Base-by-base conservation (phyloP, 2,329 filamentous ascomycete species). In the Penicillium capsulatum region DNA sequence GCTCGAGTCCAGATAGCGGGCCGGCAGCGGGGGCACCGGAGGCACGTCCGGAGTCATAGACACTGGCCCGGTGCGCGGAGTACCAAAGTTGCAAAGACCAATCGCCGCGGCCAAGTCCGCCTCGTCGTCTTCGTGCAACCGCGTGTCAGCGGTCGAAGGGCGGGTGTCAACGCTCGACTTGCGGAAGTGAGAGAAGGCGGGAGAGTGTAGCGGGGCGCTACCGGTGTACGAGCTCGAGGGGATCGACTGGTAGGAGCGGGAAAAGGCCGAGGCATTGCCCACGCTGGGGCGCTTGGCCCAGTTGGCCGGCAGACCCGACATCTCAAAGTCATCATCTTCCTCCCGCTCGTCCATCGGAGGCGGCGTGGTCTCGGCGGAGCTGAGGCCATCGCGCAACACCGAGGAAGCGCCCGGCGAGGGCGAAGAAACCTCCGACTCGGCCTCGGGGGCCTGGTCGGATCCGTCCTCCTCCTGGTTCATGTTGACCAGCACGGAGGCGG, bases 321-420 rank as follows among this genome's bases (percentile, higher is more conserved):
- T 63, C 34, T 63, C 59, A 34, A 61, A 57, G 40, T 63, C 60
- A 17, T 63, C 60, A 22, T 63, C 54, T 19, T 57, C 58, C 35
- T 63, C 59, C 38, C 77, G 75, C 42, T 91, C 86, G 47, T 75
- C 70, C 54, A 83, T 80, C 14, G 91, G 91, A 37, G 91, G 90
- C 31, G 92, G 92, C 11, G 91, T 96, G 33, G 90, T 97, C 62
- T 95, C 88, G 27, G 84, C 82, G 36, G 91, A 97, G 71, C 89
- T 94, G 58, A 82, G 76, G 38, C 80, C 79, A 54, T 83, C 82
- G 37, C 77, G 81, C 41, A 75, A 63, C 49, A 91, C 88, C 17
- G 86, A 94, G 37, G 88, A 94, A 14, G 84, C 85, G 15, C 81
- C 81, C 2, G 90, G 88, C 14, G 90, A 95, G 15, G 77, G 76